Percentiles rank a stretch among this genome's conserved stretches.
phyloP scores from a whole-genome alignment of 2,329 filamentous ascomycete species.

The Claviceps sp. region DNA sequence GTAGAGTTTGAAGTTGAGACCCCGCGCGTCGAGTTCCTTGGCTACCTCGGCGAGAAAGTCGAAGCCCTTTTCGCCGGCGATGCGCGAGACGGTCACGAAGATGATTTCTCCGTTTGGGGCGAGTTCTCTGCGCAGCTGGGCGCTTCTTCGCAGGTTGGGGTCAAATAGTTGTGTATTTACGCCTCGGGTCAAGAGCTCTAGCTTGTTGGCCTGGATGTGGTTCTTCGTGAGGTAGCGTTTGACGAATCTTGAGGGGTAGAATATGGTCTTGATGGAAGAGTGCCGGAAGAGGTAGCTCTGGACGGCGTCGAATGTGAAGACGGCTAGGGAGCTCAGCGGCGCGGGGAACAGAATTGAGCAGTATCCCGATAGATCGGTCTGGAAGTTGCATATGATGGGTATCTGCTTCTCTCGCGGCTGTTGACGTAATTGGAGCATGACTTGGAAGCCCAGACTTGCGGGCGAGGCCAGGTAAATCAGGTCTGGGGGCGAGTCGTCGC shows the following conservation, averaged over 20 bases:
- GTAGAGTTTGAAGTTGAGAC: conserved; percentile 48
- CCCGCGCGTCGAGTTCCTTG: conserved; percentile 37
- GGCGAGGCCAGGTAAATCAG: conserved; percentile 58
- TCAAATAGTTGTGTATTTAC: conserved; percentile 51
- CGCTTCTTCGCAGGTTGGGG: conserved; percentile 33
- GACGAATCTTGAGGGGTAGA: conserved; percentile 55
- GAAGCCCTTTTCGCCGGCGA: conserved; percentile 60
- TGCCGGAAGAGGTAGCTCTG: conserved; percentile 55
- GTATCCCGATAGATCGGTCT: conserved; percentile 58
- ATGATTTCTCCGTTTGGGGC: conserved; percentile 51
- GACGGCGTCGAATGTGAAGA: conserved; percentile 46
- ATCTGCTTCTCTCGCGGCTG: conserved; percentile 39
- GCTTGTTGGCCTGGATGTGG: conserved; percentile 40
- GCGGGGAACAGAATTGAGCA: conserved; percentile 54
- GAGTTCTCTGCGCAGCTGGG: conserved; percentile 36
- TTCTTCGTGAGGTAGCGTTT: conserved; percentile 45
- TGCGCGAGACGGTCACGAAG: conserved; percentile 50
- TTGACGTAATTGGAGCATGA: conserved; percentile 54
- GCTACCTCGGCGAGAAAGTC: conserved; percentile 48
- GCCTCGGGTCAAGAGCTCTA: conserved; percentile 48
- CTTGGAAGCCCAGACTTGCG: conserved; percentile 56
- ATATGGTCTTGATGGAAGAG: conserved; percentile 48
- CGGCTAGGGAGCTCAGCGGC: conserved; percentile 46
- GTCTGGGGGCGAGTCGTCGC: conserved; percentile 37
- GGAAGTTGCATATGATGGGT: conserved; percentile 54